Evolutionary conservation across 768 basidiomycete genomes (phyloP), one percentile per base, ranked within the genome.

Genomic region (Suillus subluteus): DNA sequence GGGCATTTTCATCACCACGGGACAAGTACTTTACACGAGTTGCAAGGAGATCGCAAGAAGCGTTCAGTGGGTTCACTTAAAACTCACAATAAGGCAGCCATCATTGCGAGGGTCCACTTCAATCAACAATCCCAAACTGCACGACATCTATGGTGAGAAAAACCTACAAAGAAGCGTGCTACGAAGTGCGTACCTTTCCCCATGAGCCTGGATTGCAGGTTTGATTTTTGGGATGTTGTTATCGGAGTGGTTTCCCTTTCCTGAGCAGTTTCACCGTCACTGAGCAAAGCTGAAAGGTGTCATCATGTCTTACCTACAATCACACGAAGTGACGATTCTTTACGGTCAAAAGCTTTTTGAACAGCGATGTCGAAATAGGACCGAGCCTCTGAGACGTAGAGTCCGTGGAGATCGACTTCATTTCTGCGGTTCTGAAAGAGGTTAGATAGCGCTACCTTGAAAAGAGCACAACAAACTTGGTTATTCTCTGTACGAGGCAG

Each of bases 321-420:
- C 65, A 96, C 80, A 64, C 84, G 82, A 7, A 96, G 69, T 71
- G 91, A 83, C 9, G 78, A 71, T 64, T 88, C 82, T 3, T 90
- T 90, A 32, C 82, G 77, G 32, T 72, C 74, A 63, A 88, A 87
- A 7, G 91, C 92, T 32, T 83, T 76, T 71, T 86, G 76, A 32
- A 96, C 85, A 9, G 91, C 89, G 8, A 73, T 67, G 73, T 96
- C 92, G 1, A 90, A 88, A 64, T 83, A 83, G 54, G 83, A 78
- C 56, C 95, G 88, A 21, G 94, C 92, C 78, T 98, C 95, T 73
- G 91, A 91, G 62, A 95, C 94, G 76, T 91, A 94, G 3, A 96
- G 81, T 3, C 93, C 93, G 75, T 96, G 94, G 41, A 96, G 79
- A 76, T 96, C 94, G 58, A 96, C 81, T 75, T 92, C 90, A 2